phyloP scores from a whole-genome alignment of 805 yeast species.

The Pichia paraexigua region DNA sequence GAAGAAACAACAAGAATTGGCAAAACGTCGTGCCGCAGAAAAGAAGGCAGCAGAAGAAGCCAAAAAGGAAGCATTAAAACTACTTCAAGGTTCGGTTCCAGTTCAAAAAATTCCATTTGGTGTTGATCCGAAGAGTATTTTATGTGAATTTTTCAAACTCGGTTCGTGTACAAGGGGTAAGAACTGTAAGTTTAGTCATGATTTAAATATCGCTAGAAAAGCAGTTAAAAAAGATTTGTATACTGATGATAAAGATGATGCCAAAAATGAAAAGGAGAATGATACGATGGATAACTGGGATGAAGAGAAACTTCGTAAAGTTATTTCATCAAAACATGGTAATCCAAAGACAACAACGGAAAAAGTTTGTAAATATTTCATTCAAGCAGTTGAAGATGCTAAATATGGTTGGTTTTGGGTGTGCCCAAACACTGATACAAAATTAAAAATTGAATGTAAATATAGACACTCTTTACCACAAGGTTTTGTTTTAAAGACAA shows the following conservation, averaged over 20 bases:
- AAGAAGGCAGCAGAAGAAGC: constrained; percentile 90
- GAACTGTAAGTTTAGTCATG: constrained; percentile 90
- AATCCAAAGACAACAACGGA: constrained; percentile 92
- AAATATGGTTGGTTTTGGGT: constrained; percentile 99
- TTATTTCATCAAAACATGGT: constrained; percentile 87
- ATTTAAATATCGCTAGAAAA: constrained; percentile 75
- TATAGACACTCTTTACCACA: constrained; percentile 94
- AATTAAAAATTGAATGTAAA: constrained; percentile 53
- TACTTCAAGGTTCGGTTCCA: constrained; percentile 58
- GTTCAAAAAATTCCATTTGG: constrained; percentile 91
- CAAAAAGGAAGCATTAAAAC: constrained; percentile 74
- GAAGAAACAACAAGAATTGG: constrained; percentile 38
- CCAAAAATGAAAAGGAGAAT: constrained; percentile 42
- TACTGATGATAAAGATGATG: constrained; percentile 67
- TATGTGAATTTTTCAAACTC: constrained; percentile 82
- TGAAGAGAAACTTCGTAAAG: constrained; percentile 85
- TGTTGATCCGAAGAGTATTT: constrained; percentile 90
- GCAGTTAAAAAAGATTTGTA: constrained; percentile 87
- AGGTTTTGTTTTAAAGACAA: constrained; percentile 93
- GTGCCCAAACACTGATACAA: constrained; percentile 88
- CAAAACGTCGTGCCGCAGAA: constrained; percentile 71
- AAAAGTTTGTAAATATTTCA: constrained; percentile 85
- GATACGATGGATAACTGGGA: constrained; percentile 98
- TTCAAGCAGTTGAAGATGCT: constrained; percentile 94
- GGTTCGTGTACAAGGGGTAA: constrained; percentile 79